phyloP scores from a whole-genome alignment of 2,329 filamentous ascomycete genomes.

The Xylariaceae sp. region DNA sequence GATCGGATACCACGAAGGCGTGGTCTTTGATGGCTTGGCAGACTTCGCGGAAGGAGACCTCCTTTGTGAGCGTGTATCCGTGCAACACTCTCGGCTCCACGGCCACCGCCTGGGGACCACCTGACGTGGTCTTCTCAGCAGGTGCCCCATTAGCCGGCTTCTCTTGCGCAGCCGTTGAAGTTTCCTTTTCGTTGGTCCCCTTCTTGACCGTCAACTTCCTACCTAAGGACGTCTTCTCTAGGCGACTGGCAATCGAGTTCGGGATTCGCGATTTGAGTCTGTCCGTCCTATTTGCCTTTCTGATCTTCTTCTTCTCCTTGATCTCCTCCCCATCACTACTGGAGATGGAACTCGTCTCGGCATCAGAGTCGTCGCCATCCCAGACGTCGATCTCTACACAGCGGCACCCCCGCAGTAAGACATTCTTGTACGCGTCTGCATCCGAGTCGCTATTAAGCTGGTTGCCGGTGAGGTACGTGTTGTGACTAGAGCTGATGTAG shows the following conservation, averaged over 20 bases:
- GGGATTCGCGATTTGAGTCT: conserved; percentile 59
- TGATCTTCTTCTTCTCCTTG: conserved; percentile 51
- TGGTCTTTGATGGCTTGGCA: conserved; percentile 75
- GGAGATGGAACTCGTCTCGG: conserved; percentile 57
- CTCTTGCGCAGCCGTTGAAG: conserved; percentile 11
- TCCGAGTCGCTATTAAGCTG: conserved; percentile 85
- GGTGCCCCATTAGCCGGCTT: conserved; percentile 16
- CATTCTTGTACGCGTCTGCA: conserved; percentile 81
- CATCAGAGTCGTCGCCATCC: conserved; percentile 78
- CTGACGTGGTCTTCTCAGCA: background rate
- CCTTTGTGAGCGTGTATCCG: conserved; percentile 85
- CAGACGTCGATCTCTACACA: conserved; percentile 95
- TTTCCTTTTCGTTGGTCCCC: background rate
- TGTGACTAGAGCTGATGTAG: conserved; percentile 92
- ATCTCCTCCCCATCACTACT: conserved; percentile 43
- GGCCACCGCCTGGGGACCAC: conserved; percentile 26
- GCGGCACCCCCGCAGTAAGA: conserved; percentile 77
- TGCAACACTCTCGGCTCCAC: conserved; percentile 77
- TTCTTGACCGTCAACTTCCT: conserved; percentile 32
- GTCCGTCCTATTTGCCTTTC: conserved; percentile 60
- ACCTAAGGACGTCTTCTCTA: conserved; percentile 46
- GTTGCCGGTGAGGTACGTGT: conserved; percentile 86
- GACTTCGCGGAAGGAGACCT: conserved; percentile 81
- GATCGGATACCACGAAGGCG: conserved; percentile 69
- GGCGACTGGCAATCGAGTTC: conserved; percentile 38